Base-by-base conservation (phyloP, 495 filamentous ascomycete species). In the Jackrogersella multiformis region DNA sequence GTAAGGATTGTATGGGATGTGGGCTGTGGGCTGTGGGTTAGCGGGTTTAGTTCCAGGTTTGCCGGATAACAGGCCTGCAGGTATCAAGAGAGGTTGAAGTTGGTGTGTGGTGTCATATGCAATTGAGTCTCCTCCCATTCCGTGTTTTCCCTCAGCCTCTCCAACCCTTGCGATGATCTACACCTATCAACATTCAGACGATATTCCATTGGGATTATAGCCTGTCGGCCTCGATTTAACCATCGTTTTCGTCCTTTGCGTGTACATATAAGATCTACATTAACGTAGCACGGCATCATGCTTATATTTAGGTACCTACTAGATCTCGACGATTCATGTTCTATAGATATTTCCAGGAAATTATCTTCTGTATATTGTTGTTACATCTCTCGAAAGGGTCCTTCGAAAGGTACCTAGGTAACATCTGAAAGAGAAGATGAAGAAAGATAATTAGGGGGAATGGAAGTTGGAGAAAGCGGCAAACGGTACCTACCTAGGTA, bases 141-240 rank as follows among this genome's bases (percentile, higher is more conserved):
- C 67, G 67, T 70, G 53, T 66, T 70, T 70, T 70, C 15, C 67
- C 61, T 70, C 67, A 70, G 67, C 67, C 67, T 70, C 67, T 53
- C 61, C 51, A 61, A 58, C 45, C 48, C 34, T 20, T 45, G 66
- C 21, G 44, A 68, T 38, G 42, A 21, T 49, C 42, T 53, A 61
- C 66, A 59, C 66, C 66, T 65, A 65, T 69, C 66, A 69, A 52
- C 46, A 26, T 39, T 35, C 35, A 52, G 56, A n/a, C n/a, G n/a
- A n/a, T n/a, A n/a, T n/a, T 30, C 67, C 8, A 59, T n/a, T n/a
- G n/a, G 67, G 61, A 46, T 65, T 70, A 70, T 61, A 70, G 67
- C 51, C 61, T 70, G 34, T 65, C 67, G 67, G 67, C 46, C 57
- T 66, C 15, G 61, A 70, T 53, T 70, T 70, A 65, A 23, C 67